phyloP scores from a whole-genome alignment of 495 filamentous ascomycete genomes.

The Elasticomyces elasticus region DNA sequence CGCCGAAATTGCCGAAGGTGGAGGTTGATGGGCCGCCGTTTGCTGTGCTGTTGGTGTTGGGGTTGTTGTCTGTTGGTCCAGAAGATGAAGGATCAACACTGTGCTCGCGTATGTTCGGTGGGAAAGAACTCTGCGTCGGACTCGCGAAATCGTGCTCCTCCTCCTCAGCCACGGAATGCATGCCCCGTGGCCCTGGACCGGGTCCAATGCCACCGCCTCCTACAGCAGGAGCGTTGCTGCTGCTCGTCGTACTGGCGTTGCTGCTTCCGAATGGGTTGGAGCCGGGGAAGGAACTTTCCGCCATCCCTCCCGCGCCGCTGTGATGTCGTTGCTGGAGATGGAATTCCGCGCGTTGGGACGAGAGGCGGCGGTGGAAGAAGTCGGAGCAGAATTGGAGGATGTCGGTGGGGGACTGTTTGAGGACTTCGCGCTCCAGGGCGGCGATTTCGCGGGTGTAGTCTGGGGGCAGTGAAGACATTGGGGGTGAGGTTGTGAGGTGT shows the following conservation, averaged over 20 bases:
- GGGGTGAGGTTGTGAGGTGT: background rate
- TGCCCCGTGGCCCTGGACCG: slow-evolving; percentile 28
- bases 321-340: slow-evolving; percentile 35
- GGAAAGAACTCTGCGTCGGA: slow-evolving; percentile 49
- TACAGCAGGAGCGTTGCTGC: slow-evolving; percentile 5
- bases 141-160: slow-evolving; percentile 50
- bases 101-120: slow-evolving; percentile 17
- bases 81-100: slow-evolving; percentile 31
- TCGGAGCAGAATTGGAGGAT: slow-evolving; percentile 60
- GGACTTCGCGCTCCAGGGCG: slow-evolving; percentile 46
- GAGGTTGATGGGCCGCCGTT: no score
- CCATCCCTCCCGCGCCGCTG: slow-evolving; percentile 40
- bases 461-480: slow-evolving; percentile 35
- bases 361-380: slow-evolving; percentile 52
- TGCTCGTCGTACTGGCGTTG: background rate
- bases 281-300: slow-evolving; percentile 47
- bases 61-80: no score
- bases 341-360: slow-evolving; percentile 48
- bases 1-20: slow-evolving; percentile 28
- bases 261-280: slow-evolving; percentile 45
- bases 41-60: background rate
- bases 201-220: background rate
- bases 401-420: slow-evolving; percentile 44
- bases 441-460: slow-evolving; percentile 52
- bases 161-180: slow-evolving; percentile 50